A percentile compares a stretch with the other conserved stretches of the same genome.
Evolutionary conservation across 2,329 filamentous ascomycete species (phyloP).

Genomic region (Cladosporium velox): DNA sequence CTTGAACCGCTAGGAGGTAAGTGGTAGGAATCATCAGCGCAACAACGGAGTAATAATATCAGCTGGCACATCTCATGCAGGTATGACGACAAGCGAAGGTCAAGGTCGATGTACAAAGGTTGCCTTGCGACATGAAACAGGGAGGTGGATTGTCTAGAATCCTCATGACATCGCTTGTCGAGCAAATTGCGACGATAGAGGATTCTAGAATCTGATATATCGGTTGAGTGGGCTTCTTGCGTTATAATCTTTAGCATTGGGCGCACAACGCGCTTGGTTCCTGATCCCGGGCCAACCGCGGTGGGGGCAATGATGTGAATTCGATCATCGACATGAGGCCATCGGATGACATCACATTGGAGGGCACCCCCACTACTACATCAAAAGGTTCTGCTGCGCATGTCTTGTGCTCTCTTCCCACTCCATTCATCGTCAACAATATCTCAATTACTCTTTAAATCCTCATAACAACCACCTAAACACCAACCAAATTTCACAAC

Average conservation of each 20-base stretch:
- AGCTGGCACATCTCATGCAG: neutral
- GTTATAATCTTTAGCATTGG: constrained; percentile 16
- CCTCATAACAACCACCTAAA: neutral
- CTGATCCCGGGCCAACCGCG: constrained; percentile 12
- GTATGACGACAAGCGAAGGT: neutral
- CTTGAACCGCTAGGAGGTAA: too few species aligned
- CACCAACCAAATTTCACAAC: constrained; percentile 9
- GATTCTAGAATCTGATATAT: constrained; percentile 15
- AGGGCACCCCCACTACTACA: constrained; percentile 12
- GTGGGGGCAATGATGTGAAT: constrained; percentile 10
- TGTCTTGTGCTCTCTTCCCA: constrained; percentile 19
- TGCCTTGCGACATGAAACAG: neutral
- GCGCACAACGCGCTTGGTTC: neutral
- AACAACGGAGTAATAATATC: too few species aligned
- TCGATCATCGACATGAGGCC: constrained; percentile 16
- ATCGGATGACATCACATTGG: constrained; percentile 13
- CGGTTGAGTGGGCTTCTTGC: constrained; percentile 15
- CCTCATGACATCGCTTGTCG: neutral
- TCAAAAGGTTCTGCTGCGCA: constrained; percentile 14
- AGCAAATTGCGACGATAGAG: neutral
- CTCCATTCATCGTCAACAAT: constrained; percentile 8
- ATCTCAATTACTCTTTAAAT: neutral
- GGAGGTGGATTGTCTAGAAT: neutral
- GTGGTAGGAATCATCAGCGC: too few species aligned
- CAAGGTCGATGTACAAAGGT: too few species aligned